Evolutionary conservation across 345 rosid species (phyloP).

Genomic region (Brassica napus): DNA sequence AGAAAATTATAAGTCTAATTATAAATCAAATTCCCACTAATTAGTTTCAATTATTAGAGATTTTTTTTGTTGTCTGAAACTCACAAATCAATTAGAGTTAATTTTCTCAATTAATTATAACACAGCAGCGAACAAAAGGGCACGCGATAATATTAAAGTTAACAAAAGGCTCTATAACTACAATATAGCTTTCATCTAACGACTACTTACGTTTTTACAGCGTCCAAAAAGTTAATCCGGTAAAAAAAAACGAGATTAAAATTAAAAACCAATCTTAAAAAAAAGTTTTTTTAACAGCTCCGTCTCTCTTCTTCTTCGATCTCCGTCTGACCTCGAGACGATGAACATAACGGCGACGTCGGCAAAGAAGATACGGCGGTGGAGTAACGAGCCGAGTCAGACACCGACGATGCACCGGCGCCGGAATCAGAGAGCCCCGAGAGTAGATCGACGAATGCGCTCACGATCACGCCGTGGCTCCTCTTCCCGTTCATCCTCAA

Average conservation of each 20-base stretch:
- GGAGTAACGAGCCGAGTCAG: conserved; percentile 37
- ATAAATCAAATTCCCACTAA: not conserved
- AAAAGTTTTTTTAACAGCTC: conserved; percentile 10
- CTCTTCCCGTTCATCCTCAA: conserved; percentile 71
- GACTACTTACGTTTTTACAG: conserved; percentile 39
- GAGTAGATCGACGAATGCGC: conserved; percentile 82
- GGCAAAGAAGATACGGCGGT: conserved; percentile 42
- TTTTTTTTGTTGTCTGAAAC: not conserved
- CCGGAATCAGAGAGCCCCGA: conserved; percentile 37
- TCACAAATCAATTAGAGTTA: not conserved
- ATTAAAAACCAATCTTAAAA: not conserved
- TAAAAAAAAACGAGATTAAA: conserved; percentile 9
- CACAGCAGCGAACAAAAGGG: not conserved
- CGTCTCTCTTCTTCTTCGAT: conserved; percentile 45
- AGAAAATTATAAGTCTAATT: too few relatives aligned
- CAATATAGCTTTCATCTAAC: conserved; percentile 15
- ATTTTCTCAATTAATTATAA: too few relatives aligned
- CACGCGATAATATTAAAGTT: not conserved
- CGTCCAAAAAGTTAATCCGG: conserved; percentile 27
- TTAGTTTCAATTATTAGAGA: not conserved
- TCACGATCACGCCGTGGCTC: conserved; percentile 73
- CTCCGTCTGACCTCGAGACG: conserved; percentile 30
- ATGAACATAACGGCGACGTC: conserved; percentile 35
- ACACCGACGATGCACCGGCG: conserved; percentile 13
- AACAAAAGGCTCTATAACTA: conserved; percentile 12